These are phyloP conservation scores for Meyerozyma smithsonii DNA, from an alignment of 1,139 yeast species.

Conservation along the genomic window DNA sequence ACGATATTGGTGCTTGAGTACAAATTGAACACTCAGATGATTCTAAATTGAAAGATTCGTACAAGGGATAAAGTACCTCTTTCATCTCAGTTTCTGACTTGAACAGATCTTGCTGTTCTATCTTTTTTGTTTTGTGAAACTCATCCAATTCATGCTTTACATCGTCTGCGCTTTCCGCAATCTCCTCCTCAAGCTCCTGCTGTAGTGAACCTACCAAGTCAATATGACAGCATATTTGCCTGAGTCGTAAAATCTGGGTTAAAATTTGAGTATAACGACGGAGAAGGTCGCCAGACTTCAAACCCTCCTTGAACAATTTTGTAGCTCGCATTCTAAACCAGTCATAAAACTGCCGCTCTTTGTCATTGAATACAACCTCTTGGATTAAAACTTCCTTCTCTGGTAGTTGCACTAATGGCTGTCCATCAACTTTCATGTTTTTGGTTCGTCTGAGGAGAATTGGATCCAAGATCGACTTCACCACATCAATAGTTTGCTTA, in stretches of 20 bases:
- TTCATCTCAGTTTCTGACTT: slow-evolving; percentile 28
- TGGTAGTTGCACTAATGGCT: slow-evolving; percentile 73
- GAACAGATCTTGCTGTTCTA: slow-evolving; percentile 21
- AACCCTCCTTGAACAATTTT: slow-evolving; percentile 57
- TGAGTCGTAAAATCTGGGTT: slow-evolving; percentile 73
- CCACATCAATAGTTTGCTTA: slow-evolving; percentile 71
- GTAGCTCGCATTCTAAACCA: slow-evolving; percentile 70
- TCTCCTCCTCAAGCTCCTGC: slow-evolving; percentile 30
- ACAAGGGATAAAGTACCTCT: slow-evolving; percentile 24
- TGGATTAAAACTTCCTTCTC: slow-evolving; percentile 69
- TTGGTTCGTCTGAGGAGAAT: slow-evolving; percentile 82
- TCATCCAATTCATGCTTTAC: slow-evolving; percentile 10
- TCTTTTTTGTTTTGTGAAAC: slow-evolving; percentile 14
- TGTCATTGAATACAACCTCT: slow-evolving; percentile 57
- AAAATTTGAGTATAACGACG: slow-evolving; percentile 74
- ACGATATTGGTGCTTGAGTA: slow-evolving; percentile 56
- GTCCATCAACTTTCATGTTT: slow-evolving; percentile 72
- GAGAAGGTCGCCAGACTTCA: slow-evolving; percentile 65
- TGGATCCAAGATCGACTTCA: slow-evolving; percentile 82
- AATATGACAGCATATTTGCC: slow-evolving; percentile 89
- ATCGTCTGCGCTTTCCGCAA: slow-evolving; percentile 9
- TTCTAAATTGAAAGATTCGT: slow-evolving; percentile 24
- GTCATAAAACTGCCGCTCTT: slow-evolving; percentile 63
- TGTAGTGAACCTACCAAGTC: slow-evolving; percentile 48
- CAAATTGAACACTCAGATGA: slow-evolving; percentile 82